Evolutionary conservation across 164 flowering plant species (phyloP).

Genomic region (Magnolia kwangsiensis): DNA sequence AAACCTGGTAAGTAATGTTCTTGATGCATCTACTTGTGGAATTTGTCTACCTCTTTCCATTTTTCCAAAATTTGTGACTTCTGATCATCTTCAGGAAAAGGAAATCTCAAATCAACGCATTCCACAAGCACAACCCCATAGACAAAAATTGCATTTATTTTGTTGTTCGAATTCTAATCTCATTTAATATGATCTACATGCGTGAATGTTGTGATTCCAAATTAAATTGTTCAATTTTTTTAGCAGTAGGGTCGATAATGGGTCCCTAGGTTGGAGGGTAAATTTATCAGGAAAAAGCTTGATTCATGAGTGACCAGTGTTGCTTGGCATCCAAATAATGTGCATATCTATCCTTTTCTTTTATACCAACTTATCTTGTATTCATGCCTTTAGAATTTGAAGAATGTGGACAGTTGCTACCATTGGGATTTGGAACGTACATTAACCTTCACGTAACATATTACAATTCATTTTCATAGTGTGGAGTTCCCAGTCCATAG

Average conservation of each 20-base stretch:
- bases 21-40: too few relatives aligned
- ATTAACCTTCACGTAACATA: too few relatives aligned
- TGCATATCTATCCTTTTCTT: conserved; percentile 26
- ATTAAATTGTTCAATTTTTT: background rate
- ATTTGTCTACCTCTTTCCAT: too few relatives aligned
- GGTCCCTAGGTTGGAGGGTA: conserved; percentile 91
- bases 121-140: too few relatives aligned
- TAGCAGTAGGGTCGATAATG: conserved; percentile 2
- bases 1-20: too few relatives aligned
- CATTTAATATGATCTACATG: background rate
- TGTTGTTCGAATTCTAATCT: background rate
- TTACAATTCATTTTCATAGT: too few relatives aligned
- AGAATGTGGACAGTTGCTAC: background rate
- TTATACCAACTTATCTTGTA: background rate
- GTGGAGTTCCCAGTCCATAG: too few relatives aligned
- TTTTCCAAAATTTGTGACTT: too few relatives aligned
- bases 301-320: conserved; percentile 94
- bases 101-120: too few relatives aligned
- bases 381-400: background rate
- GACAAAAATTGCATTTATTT: background rate
- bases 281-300: conserved; percentile 86
- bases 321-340: conserved; percentile 99
- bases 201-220: conserved; percentile 5
- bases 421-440: too few relatives aligned
- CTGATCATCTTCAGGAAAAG: too few relatives aligned